Base-by-base conservation (phyloP, 768 basidiomycete genomes). In the Dacryopinax primogenitus region DNA sequence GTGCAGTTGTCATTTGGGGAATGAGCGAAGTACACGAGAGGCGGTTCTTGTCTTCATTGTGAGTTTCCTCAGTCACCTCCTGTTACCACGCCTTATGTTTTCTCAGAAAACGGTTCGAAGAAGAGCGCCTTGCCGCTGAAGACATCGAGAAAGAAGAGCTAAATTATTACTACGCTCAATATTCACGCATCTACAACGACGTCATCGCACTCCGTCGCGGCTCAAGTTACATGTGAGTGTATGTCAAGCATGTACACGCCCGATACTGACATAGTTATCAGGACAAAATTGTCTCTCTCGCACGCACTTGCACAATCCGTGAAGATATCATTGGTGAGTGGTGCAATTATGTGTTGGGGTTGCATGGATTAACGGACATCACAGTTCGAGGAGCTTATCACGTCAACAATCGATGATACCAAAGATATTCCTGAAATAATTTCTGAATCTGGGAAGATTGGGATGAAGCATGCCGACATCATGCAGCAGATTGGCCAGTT, bases 401-500 rank as follows among this genome's bases (percentile, higher is more conserved):
- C 91, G 41, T 83, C 84, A 18, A 96, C 92, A 51, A 95, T 97
- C 71, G 92, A 95, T 73, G 90, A 95, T 72, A 97, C 94, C 1
- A 95, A 94, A 73, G 91, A 95, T 72, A 92, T 96, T 64, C 94
- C 94, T 37, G 92, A 92, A 76, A 82, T 86, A 65, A 88, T 97
- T 63, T 89, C 89, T 63, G 90, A 94, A 74, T 95, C 92, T 0
- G 94, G 94, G 11, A 93, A 95, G 76, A 94, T 97, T 67, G 89
- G 88, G 41, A 75, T 77, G 62, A 68, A 76, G 7, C 71, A 77
- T 65, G 74, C 73, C 84, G 94, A 96, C 74, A 97, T 97, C 72
- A 95, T 97, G 94, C 88, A 90, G 72, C 91, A 96, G 75, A 97
- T 95, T 68, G 94, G 94, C 45, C 89, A 92, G 70, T 79, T 97